Evolutionary conservation across 257 asterid genomes (phyloP), one percentile per base, ranked within the genome.

Genomic region (Capsicum chinense): DNA sequence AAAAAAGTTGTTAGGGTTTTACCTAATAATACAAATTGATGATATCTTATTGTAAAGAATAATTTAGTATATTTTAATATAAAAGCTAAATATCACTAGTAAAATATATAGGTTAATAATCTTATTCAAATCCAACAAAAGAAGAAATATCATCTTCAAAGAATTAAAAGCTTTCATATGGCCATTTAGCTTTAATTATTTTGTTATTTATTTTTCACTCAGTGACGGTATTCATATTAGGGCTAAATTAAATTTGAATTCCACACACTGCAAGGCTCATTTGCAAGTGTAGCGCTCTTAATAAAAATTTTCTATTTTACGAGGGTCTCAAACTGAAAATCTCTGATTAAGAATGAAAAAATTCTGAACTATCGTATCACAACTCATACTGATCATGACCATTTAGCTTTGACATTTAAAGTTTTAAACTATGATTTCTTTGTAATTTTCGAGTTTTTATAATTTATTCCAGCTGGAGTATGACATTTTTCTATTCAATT

Each of bases 251-350:
- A 1, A 33, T 64, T 33, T 0, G 42, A 2, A 66, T 12, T 6
- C 2, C 2, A 1, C 6, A 0, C 14, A 66, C 12, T 33, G 2
- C 14, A 0, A 8, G 1, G 6, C 0, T 6, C 0, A 66, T 66
- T 33, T 63, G 0, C 13, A 0, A 0, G 2, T 2, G 2, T 33
- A 6, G 4, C 8, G 5, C 5, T 66, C 33, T 13, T 9, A 12
- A 66, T 0, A 66, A 0, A 0, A 12, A 12, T 6, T 12, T 66
- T 33, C 12, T 1, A 12, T 11, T 64, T 5, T 13, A 7, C 47
- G 42, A 12, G 33, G n/a, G 5, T 0, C 2, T 66, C 3, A 6
- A 66, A 66, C 0, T 2, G 1, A 3, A 5, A 0, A 64, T 0
- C 0, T 6, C 7, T 64, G 1, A 26, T 66, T 66, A 66, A 33